Percentiles rank a stretch among this genome's conserved stretches.
These are phyloP conservation scores for Termitomyces sp. DNA, from an alignment of 768 basidiomycete genomes.

Conservation along the genomic window DNA sequence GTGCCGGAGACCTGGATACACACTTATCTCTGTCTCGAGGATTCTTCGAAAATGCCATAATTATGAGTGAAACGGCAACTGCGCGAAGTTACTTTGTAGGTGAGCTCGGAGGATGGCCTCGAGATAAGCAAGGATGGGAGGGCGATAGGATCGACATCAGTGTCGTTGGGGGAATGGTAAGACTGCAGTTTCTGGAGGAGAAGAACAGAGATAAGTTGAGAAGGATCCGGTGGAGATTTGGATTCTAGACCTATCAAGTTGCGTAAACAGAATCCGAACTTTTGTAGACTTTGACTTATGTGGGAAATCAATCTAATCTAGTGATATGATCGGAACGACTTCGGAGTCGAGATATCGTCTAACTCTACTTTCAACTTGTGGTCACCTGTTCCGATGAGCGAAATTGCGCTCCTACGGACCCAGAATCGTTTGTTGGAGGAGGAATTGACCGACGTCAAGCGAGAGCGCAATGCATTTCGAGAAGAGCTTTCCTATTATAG, in stretches of 20 bases:
- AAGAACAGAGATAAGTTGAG: slow-evolving; percentile 18
- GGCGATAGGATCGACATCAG: slow-evolving; percentile 20
- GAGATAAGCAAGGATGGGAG: slow-evolving; percentile 18
- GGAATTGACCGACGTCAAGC: not conserved
- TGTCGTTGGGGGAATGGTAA: slow-evolving; percentile 17
- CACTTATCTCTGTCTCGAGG: slow-evolving; percentile 29
- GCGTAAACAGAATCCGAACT: too few species aligned
- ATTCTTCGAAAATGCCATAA: slow-evolving; percentile 21
- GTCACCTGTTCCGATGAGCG: not conserved
- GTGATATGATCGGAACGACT: too few species aligned
- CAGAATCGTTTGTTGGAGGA: not conserved
- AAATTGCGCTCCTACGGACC: not conserved
- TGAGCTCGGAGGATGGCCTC: slow-evolving; percentile 19
- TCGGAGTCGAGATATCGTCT: too few species aligned
- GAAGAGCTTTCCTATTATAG: slow-evolving; percentile 1
- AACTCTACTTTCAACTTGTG: too few species aligned
- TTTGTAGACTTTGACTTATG: too few species aligned
- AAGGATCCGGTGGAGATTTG: slow-evolving; percentile 14
- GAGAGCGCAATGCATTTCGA: not conserved
- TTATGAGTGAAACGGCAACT: slow-evolving; percentile 28
- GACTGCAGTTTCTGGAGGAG: slow-evolving; percentile 19
- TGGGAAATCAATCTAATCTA: too few species aligned
- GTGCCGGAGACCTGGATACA: slow-evolving; percentile 30
- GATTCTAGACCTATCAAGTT: not conserved
- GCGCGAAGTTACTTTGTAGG: slow-evolving; percentile 31